Conservation (phyloP, 164 flowering plant genomes). For the Amborella trichopoda region DNA sequence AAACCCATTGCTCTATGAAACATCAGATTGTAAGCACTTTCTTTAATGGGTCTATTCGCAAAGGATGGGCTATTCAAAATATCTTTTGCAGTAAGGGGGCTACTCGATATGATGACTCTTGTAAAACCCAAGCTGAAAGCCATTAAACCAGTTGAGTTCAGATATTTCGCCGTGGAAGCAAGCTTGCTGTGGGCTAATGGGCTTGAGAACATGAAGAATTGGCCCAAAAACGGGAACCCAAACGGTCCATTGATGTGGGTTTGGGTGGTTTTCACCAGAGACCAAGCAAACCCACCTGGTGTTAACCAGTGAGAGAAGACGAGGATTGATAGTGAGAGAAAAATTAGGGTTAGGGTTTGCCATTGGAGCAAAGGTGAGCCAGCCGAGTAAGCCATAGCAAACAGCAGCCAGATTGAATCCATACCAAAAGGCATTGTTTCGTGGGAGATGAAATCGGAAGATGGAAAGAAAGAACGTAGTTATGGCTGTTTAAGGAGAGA, state of each 20-base stretch:
- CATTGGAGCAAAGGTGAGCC: no score
- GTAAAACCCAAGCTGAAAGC: slow-evolving; percentile 45
- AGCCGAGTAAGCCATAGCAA: no score
- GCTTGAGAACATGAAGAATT: slow-evolving; percentile 26
- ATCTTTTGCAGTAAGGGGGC: slow-evolving; percentile 37
- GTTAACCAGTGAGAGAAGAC: no score
- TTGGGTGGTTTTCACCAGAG: no score
- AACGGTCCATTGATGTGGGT: slow-evolving; percentile 51
- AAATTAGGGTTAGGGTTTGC: no score
- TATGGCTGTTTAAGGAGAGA: no score
- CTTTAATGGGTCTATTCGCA: slow-evolving; percentile 50
- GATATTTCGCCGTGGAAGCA: slow-evolving; percentile 12
- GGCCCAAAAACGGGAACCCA: slow-evolving; percentile 51
- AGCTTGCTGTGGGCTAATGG: slow-evolving; percentile 25
- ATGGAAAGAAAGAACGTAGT: no score
- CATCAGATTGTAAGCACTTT: slow-evolving; percentile 46
- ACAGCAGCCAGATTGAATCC: no score
- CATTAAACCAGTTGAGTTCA: slow-evolving; percentile 23
- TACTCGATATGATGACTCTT: slow-evolving; percentile 33
- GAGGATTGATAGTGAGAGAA: no score
- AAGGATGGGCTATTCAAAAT: slow-evolving; percentile 37
- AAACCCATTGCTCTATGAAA: slow-evolving; percentile 60
- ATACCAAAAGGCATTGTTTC: no score
- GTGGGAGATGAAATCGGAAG: no score
- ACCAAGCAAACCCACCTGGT: no score